Evolutionary conservation across 345 rosid species (phyloP).

Genomic region (Turnera subulata): DNA sequence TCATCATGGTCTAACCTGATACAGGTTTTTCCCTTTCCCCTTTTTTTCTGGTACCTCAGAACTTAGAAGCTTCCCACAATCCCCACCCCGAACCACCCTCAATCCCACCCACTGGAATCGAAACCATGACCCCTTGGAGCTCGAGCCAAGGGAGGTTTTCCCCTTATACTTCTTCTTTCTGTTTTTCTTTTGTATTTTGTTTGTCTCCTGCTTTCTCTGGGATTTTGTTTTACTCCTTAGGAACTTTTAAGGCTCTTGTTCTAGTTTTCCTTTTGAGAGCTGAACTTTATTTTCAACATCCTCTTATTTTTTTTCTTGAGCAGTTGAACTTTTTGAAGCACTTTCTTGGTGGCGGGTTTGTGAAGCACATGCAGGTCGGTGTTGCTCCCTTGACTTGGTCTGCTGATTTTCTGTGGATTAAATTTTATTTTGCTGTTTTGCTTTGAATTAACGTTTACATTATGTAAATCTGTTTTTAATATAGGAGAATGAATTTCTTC

Average conservation of each 20-base stretch:
- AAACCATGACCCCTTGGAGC: too few relatives aligned
- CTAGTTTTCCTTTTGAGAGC: conserved; percentile 30
- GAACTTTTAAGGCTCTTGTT: too few relatives aligned
- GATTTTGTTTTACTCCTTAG: not conserved
- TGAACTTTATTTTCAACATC: too few relatives aligned
- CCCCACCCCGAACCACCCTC: too few relatives aligned
- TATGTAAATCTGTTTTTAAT: conserved; percentile 11
- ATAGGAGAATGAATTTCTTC: conserved; percentile 88
- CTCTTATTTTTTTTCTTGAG: conserved; percentile 5
- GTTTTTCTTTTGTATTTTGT: not conserved
- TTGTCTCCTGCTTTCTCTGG: not conserved
- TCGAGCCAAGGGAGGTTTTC: too few relatives aligned
- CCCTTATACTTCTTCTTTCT: too few relatives aligned
- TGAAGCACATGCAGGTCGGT: conserved; percentile 91
- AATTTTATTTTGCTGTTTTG: not conserved
- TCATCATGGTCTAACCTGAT: conserved; percentile 71
- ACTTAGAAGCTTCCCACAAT: too few relatives aligned
- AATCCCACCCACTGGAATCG: too few relatives aligned
- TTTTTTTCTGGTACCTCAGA: too few relatives aligned
- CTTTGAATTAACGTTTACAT: not conserved
- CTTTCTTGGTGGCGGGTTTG: conserved; percentile 89
- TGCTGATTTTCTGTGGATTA: not conserved
- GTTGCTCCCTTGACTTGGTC: conserved; percentile 1
- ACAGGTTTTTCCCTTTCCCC: conserved; percentile 47
- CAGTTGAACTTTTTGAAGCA: conserved; percentile 83